Evolutionary conservation across 306 rosid species (phyloP), one percentile per base, ranked within the genome.

Genomic region (Luffa aegyptiaca): DNA sequence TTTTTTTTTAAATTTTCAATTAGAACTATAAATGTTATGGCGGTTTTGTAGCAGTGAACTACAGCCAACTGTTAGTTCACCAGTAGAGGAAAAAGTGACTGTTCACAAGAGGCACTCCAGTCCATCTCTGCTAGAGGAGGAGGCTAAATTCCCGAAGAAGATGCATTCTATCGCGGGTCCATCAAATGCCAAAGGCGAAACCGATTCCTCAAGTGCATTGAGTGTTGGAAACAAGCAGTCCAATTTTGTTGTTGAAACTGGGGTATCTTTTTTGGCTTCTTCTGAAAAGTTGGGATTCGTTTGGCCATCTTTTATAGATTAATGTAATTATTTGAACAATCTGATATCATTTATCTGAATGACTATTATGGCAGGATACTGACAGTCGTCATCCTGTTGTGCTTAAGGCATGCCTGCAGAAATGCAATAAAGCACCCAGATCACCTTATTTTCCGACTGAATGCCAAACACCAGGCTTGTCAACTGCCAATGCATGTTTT

Each of bases 391-490:
- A 80, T 76, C n/a, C 82, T 36, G 44, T 49, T 55, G 75, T 73
- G 69, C 75, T 84, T 53, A 93, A 87, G 70, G 73, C 87, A 80
- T 59, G 88, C 78, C 81, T 91, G 65, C 90, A 89, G 85, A 86
- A 83, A 82, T 95, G 98, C 78, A 86, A 83, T 76, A 84, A 85
- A 81, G 85, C 91, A 20, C 81, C 97, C 11, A 90, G 65, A 48
- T 58, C 82, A 61, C 84, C 86, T 83, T 26, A 35, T 69, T 84
- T 84, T 48, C 79, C 39, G 86, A 78, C 80, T 74, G 93, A 90
- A 63, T 89, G 87, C 80, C 75, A 71, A 63, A 92, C 98, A 44
- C 98, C 98, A 0, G 93, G 92, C 76, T 86, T 93, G 36, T 88
- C 84, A 86, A 85, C 82, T 82, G 86, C 82, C 65, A 91, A 88